Base-by-base conservation (phyloP, 2,329 filamentous ascomycete species). In the Huntiella savannae region DNA sequence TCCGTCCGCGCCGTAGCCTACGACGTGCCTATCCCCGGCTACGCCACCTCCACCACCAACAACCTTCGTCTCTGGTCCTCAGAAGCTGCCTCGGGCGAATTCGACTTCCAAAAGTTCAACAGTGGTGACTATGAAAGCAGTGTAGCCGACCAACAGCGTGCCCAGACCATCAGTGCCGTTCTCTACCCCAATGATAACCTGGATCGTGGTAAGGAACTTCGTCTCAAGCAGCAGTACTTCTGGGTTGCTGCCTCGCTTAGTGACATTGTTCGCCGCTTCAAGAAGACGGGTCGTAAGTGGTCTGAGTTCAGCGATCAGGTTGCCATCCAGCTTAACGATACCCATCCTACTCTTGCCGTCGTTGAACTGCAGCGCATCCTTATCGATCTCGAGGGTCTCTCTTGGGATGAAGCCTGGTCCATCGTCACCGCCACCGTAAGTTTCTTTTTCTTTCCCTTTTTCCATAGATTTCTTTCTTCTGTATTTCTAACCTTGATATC, bases 71-170 rank as follows among this genome's bases (percentile, higher is more conserved):
- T 98, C 35, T 98, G 91, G 91, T 94, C 86, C 39, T 95, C 86
- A 69, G 95, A 95, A 65, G 88, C 91, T 38, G 87, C 87, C 40
- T 88, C 84, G 55, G 91, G 91, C 53, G 91, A 98, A 62, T 98
- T 98, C 53, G 88, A 98, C 65, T 98, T 98, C 66, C 88, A 95
- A 58, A 96, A 96, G 62, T 98, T 98, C 77, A 98, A 98, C 66
- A 91, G 73, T 50, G 91, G 91, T 52, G 87, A 98, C 56, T 98
- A 98, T 59, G 91, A 98, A 65, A 91, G 83, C 65, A 92, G 91
- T 10, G 91, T 98, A 35, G 84, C 82, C n/a, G 91, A 98, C 55
- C 86, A 96, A 64, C 91, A 98, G 68, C 81, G 84, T 49, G 91
- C 91, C n/a, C 91, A 98, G 68, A 96, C 88, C 47, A 98, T 98